A percentile compares a stretch with the other conserved stretches of the same genome.
Conservation (phyloP, 2,329 filamentous ascomycete genomes). For the Colletotrichum acutatum region DNA sequence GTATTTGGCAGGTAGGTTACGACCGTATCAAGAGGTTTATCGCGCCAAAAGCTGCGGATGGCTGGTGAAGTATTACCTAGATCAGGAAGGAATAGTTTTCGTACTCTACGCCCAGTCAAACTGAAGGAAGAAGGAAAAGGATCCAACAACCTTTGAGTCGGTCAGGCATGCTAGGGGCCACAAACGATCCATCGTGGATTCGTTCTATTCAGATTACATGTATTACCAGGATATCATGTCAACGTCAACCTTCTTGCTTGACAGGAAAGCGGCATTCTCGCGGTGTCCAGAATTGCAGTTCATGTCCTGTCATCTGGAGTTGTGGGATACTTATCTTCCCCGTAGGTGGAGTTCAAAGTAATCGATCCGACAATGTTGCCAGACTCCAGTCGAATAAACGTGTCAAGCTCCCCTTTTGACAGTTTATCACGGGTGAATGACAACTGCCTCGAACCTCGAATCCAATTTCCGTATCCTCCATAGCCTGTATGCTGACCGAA, state of each 20-base stretch:
- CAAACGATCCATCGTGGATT: too few relatives aligned
- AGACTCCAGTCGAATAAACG: slow-evolving; percentile 71
- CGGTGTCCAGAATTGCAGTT: neutral
- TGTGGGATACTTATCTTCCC: slow-evolving; percentile 62
- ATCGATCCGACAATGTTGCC: slow-evolving; percentile 63
- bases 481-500: slow-evolving; percentile 77
- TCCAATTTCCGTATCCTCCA: slow-evolving; percentile 75
- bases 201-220: neutral
- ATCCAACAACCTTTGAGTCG: too few relatives aligned
- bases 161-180: too few relatives aligned
- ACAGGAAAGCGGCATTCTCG: neutral
- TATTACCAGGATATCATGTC: neutral
- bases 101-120: too few relatives aligned
- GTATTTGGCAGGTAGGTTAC: too few relatives aligned
- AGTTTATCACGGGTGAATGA: slow-evolving; percentile 56
- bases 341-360: slow-evolving; percentile 69
- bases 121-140: too few relatives aligned
- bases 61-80: too few relatives aligned
- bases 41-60: too few relatives aligned
- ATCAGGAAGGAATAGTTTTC: too few relatives aligned
- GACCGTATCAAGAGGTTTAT: too few relatives aligned
- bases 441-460: slow-evolving; percentile 69
- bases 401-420: slow-evolving; percentile 57
- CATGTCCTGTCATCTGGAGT: slow-evolving; percentile 51
- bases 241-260: neutral